phyloP scores from a whole-genome alignment of 805 yeast genomes.

The Suhomyces sp. region DNA sequence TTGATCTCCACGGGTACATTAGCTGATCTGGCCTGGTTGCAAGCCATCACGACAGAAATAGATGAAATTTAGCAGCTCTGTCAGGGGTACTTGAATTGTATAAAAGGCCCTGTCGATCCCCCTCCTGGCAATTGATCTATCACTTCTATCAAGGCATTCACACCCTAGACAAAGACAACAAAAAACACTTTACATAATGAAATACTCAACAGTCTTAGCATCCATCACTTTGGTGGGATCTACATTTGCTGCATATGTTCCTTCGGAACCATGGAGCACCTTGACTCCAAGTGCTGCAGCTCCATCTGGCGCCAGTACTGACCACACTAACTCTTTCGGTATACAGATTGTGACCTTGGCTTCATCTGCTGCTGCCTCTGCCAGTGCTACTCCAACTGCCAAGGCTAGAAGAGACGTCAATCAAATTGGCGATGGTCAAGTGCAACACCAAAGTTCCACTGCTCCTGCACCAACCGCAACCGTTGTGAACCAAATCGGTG shows the following conservation, averaged over 20 bases:
- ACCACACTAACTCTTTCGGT: constrained; percentile 59
- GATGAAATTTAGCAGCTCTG: background rate
- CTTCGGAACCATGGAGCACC: constrained; percentile 26
- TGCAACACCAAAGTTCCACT: constrained; percentile 45
- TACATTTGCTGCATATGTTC: constrained; percentile 50
- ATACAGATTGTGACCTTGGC: constrained; percentile 59
- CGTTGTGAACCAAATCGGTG: constrained; percentile 45
- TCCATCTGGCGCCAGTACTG: constrained; percentile 39
- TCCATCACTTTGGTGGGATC: constrained; percentile 44
- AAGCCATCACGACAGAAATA: background rate
- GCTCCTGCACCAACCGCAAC: constrained; percentile 47
- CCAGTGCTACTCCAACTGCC: constrained; percentile 20
- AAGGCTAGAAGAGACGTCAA: constrained; percentile 10
- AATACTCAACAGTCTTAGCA: constrained; percentile 17
- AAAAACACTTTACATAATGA: constrained; percentile 11
- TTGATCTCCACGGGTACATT: background rate
- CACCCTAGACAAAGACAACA: constrained; percentile 2
- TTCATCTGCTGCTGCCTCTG: constrained; percentile 26
- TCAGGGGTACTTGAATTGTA: background rate
- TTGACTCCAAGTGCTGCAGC: constrained; percentile 31
- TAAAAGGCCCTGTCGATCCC: background rate
- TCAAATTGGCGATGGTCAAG: constrained; percentile 55
- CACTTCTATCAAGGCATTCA: background rate
- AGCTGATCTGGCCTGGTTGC: background rate
- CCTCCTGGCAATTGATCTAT: background rate